phyloP scores from a whole-genome alignment of 164 flowering plant genomes.

The Akebia trifoliata region DNA sequence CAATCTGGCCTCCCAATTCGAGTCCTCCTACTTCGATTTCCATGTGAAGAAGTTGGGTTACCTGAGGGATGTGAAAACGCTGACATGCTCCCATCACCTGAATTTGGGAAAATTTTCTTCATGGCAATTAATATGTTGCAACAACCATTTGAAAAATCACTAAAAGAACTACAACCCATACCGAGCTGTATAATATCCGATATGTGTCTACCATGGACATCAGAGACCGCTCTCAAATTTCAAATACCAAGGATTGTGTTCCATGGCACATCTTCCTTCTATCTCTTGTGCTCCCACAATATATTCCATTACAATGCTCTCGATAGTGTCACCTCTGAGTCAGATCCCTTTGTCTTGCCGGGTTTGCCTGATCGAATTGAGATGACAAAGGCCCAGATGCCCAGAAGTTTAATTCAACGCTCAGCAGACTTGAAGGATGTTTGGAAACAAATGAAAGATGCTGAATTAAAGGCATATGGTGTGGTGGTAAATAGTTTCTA shows the following conservation, averaged over 20 bases:
- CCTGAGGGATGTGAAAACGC: slow-evolving; percentile 46
- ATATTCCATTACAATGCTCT: slow-evolving; percentile 8
- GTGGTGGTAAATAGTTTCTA: slow-evolving; percentile 35
- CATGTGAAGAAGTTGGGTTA: slow-evolving; percentile 31
- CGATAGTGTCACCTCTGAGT: slow-evolving; percentile 19
- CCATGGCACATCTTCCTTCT: slow-evolving; percentile 31
- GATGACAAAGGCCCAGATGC: slow-evolving; percentile 31
- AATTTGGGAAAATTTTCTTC: slow-evolving; percentile 21
- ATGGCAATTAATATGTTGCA: slow-evolving; percentile 21
- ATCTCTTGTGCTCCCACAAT: slow-evolving; percentile 14
- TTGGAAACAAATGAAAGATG: slow-evolving; percentile 8
- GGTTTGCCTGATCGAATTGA: slow-evolving; percentile 29
- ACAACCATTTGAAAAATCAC: slow-evolving; percentile 27
- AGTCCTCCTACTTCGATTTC: slow-evolving; percentile 23
- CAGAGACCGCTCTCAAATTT: slow-evolving; percentile 22
- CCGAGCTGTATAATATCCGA: slow-evolving; percentile 47
- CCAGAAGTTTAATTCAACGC: background rate
- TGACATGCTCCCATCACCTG: slow-evolving; percentile 28
- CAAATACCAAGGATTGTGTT: slow-evolving; percentile 39
- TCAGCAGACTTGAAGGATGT: background rate
- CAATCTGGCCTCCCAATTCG: slow-evolving; percentile 22
- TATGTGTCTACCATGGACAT: slow-evolving; percentile 31
- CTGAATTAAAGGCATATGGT: slow-evolving; percentile 31
- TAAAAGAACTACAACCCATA: slow-evolving; percentile 16
- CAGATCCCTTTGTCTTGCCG: slow-evolving; percentile 32